Base-by-base conservation (phyloP, 208 protist species). In the Leishmania aethiopica region DNA sequence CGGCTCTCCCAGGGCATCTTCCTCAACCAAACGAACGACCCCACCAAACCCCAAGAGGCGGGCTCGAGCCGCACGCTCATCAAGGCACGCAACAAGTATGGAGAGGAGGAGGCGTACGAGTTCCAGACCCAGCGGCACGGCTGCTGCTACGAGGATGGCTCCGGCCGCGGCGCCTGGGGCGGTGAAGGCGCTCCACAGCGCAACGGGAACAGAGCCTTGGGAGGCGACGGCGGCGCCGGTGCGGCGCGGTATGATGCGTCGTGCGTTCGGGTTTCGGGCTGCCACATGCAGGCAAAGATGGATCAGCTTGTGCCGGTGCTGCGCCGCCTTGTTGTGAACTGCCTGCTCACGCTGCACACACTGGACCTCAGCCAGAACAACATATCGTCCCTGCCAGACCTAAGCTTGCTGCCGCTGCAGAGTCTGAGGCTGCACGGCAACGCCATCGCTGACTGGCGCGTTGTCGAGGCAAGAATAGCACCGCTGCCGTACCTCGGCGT, bases 71-170 rank as follows among this genome's bases (percentile, higher is more conserved):
- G 92, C 35, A 90, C 90, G 55, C 85, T 97, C 67, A 93, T 97
- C 82, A 96, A 95, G 84, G 94, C 94, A 19, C 89, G 91, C 70
- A 97, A 97, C 84, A 96, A 96, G 84, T 70, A 86, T 19, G 94
- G 94, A 19, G 94, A 97, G 74, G 94, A 97, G 86, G 91, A 97
- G 86, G 94, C 93, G 37, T 97, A 97, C 84, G 94, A 97, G 85
- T 95, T 97, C 85, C 87, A 91, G 28, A 85, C 79, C 47, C 64
- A 85, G 17, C 81, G 81, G 51, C 74, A 90, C 28, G 86, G 91
- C 35, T 90, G 88, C 19, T 87, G 92, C 69, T 70, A 93, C 45
- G 60, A 28, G 47, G 57, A 72, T 1, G 51, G 47, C 76, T 32
- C 32, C 57, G 62, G 73, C 13, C 60, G 73, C 62, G 79, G 55